phyloP scores from a whole-genome alignment of 176 grass and related monocot species.

The barley (Hordeum vulgare) region MorexV3_pseudomolecules_assembly NC_058524.1:584420584-584421083 shows the following conservation, averaged over 20 bases:
- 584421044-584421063: no score
- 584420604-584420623: no score
- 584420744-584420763: background rate
- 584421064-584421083: no score
- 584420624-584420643: no score
- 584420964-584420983: background rate
- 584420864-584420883: slow-evolving; percentile 1
- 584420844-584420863: background rate
- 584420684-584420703: background rate
- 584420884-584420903: slow-evolving; percentile 5
- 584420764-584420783: background rate
- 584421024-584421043: background rate
- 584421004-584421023: background rate
- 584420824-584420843: background rate
- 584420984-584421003: background rate
- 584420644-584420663: background rate
- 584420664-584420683: background rate
- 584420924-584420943: background rate
- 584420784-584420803: background rate
- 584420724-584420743: background rate
- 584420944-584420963: background rate
- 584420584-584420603: no score
- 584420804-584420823: background rate
- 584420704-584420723: background rate
- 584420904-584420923: background rate